Evolutionary conservation across 768 basidiomycete genomes (phyloP).

Genomic region (Collybia nuda): DNA sequence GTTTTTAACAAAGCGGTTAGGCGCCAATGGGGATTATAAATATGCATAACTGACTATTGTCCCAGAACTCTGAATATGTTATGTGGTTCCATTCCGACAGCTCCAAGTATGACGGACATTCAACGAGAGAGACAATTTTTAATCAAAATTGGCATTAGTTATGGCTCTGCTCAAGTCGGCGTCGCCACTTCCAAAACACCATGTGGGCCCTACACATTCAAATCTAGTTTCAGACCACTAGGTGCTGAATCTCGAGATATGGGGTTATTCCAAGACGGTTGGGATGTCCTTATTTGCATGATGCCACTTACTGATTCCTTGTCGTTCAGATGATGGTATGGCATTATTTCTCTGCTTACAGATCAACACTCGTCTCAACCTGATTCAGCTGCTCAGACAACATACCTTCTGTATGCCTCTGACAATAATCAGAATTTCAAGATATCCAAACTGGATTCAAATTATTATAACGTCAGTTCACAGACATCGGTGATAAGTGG

Average conservation of each 20-base stretch:
- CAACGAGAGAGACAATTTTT: not conserved
- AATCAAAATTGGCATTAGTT: conserved; percentile 32
- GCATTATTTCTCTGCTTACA: not conserved
- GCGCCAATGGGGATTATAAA: not conserved
- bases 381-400: conserved; percentile 38
- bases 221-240: conserved; percentile 53
- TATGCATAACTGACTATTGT: not conserved
- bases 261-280: conserved; percentile 58
- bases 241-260: conserved; percentile 61
- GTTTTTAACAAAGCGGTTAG: conserved; percentile 51
- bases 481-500: conserved; percentile 45
- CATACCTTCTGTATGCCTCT: conserved; percentile 63
- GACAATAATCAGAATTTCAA: conserved; percentile 74
- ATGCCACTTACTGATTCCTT: not conserved
- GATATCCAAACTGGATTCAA: conserved; percentile 53
- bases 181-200: conserved; percentile 58
- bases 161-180: conserved; percentile 63
- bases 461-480: conserved; percentile 56
- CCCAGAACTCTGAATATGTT: conserved; percentile 60
- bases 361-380: no score
- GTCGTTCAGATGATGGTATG: conserved; percentile 38
- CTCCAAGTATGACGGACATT: conserved; percentile 41
- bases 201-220: conserved; percentile 61
- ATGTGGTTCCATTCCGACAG: conserved; percentile 74
- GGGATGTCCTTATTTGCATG: conserved; percentile 1